phyloP scores from a whole-genome alignment of 495 filamentous ascomycete species.

The Penicillium goetzii region DNA sequence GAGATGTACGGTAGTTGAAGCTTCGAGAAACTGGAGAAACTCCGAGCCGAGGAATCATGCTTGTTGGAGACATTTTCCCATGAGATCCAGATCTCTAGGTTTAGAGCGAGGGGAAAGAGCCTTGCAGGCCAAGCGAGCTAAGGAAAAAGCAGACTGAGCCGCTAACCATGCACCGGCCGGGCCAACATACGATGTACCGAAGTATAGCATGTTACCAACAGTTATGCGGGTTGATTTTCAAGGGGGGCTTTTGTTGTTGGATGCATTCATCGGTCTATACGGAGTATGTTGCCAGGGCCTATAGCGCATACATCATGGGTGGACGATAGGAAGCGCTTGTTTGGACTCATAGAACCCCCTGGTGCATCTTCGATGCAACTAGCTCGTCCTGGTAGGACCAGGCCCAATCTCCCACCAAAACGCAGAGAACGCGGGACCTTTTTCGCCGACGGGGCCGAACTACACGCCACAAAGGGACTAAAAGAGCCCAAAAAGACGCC shows the following conservation, averaged over 20 bases:
- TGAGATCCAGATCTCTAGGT: neutral
- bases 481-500: conserved; percentile 17
- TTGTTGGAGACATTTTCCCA: neutral
- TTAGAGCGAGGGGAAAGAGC: neutral
- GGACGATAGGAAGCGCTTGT: neutral
- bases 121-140: neutral
- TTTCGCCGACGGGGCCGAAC: conserved; percentile 5
- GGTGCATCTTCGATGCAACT: conserved; percentile 1
- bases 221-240: neutral
- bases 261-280: neutral
- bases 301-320: neutral
- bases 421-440: neutral
- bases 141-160: neutral
- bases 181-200: neutral
- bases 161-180: neutral
- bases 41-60: neutral
- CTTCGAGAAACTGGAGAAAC: conserved; percentile 1
- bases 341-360: neutral
- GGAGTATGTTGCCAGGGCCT: neutral
- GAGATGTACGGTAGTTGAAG: neutral
- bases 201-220: conserved; percentile 6
- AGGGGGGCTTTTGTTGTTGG: neutral
- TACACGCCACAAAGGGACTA: neutral
- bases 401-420: neutral
- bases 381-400: conserved; percentile 1